These are phyloP conservation scores for Friedmanniomyces endolithicus DNA, from an alignment of 495 filamentous ascomycete genomes.

Conservation along the genomic window DNA sequence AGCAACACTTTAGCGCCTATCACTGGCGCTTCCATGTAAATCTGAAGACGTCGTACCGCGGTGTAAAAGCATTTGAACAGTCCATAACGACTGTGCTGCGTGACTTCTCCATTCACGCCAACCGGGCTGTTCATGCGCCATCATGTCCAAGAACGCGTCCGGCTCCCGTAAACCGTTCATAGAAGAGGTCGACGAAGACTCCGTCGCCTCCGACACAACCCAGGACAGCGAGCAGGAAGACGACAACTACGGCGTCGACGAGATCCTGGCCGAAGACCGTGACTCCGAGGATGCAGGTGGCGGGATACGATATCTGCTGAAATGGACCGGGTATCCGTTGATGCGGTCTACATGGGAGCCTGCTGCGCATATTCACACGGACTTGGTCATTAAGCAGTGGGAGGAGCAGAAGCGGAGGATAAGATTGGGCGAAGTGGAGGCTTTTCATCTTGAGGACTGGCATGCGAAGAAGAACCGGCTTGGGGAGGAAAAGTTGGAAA, in stretches of 20 bases:
- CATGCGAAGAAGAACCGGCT: not conserved
- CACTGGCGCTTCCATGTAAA: no score
- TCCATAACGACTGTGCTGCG: no score
- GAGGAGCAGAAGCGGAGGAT: slow-evolving; percentile 6
- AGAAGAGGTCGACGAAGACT: slow-evolving; percentile 9
- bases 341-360: slow-evolving; percentile 11
- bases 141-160: not conserved
- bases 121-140: not conserved
- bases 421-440: not conserved
- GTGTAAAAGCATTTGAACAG: no score
- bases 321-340: slow-evolving; percentile 14
- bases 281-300: not conserved
- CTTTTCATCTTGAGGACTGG: slow-evolving; percentile 10
- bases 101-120: no score
- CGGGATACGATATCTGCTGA: slow-evolving; percentile 11
- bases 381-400: slow-evolving; percentile 5
- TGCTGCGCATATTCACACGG: slow-evolving; percentile 1
- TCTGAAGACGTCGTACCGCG: no score
- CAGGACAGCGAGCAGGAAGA: not conserved
- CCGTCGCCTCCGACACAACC: slow-evolving; percentile 12
- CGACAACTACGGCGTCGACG: slow-evolving; percentile 9
- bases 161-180: not conserved
- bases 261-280: slow-evolving; percentile 14
- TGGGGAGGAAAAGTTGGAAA: not conserved
- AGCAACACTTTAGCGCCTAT: no score